These are phyloP conservation scores for Rhizopogon salebrosus DNA, from an alignment of 768 basidiomycete species.

Conservation along the genomic window DNA sequence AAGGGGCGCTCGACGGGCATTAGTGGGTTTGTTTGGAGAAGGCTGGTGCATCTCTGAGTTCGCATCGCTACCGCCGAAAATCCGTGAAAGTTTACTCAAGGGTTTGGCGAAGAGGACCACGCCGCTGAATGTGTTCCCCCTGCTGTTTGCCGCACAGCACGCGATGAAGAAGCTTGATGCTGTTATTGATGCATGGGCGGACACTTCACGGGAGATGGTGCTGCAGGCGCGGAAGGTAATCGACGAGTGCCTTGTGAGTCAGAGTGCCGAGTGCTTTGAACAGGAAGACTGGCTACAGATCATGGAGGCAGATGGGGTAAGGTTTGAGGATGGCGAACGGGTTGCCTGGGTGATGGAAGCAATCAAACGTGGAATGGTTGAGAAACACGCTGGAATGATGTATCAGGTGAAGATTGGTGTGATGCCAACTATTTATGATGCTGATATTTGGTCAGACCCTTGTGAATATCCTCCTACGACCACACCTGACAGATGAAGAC, in stretches of 20 bases:
- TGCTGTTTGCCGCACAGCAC: slow-evolving; percentile 63
- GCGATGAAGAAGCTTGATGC: slow-evolving; percentile 50
- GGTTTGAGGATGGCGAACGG: slow-evolving; percentile 74
- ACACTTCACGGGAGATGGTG: slow-evolving; percentile 53
- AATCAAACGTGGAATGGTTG: slow-evolving; percentile 55
- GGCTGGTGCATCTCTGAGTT: slow-evolving; percentile 87
- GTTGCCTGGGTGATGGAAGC: slow-evolving; percentile 74
- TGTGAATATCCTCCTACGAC: slow-evolving; percentile 69
- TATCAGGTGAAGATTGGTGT: slow-evolving; percentile 60
- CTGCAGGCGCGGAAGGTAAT: slow-evolving; percentile 53
- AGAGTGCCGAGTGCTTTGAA: slow-evolving; percentile 62
- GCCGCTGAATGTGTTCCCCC: slow-evolving; percentile 58
- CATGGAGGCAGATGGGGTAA: slow-evolving; percentile 65
- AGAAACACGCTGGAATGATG: slow-evolving; percentile 56
- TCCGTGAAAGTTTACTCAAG: slow-evolving; percentile 64
- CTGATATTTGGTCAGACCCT: slow-evolving; percentile 44
- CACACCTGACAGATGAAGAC: slow-evolving; percentile 53
- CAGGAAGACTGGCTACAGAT: slow-evolving; percentile 70
- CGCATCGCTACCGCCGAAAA: slow-evolving; percentile 58
- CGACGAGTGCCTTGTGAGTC: slow-evolving; percentile 54
- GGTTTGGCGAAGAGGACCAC: slow-evolving; percentile 69
- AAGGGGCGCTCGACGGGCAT: slow-evolving; percentile 63
- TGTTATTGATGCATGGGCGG: slow-evolving; percentile 49
- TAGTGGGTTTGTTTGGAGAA: slow-evolving; percentile 83
- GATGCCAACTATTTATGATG: background rate